Base-by-base conservation (phyloP, 345 rosid genomes). In the Leavenworthia alabamica region DNA sequence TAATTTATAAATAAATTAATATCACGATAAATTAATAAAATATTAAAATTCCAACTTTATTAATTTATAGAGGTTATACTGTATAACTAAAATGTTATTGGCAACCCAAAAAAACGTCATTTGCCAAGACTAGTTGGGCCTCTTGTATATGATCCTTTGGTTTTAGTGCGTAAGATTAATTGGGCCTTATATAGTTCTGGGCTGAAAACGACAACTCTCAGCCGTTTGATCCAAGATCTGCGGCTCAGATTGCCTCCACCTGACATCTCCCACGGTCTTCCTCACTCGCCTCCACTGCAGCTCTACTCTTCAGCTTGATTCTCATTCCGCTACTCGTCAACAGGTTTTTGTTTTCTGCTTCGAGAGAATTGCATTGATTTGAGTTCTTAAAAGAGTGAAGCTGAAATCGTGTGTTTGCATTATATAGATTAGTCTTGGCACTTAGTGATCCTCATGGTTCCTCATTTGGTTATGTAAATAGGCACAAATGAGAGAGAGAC, bases 261-360 rank as follows among this genome's bases (percentile, higher is more conserved):
- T 13, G 96, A 89, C 55, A 85, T 89, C 76, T 77, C 95, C 35
- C 86, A 83, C 75, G 95, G 97, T 36, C 88, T 89, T 27, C 98
- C 96, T 67, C 85, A 86, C 77, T 93, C 62, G 97, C 97, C 33
- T 93, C 95, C 67, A 83, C 80, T 61, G 96, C 91, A 2, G 97
- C 93, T 43, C 83, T 92, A 88, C 96, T 45, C 88, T 83, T 64
- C 98, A 92, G 79, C 74, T 92, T 66, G 90, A 86, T 70, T 80
- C 98, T 60, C 98, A 92, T 72, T 85, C 97, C 32, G 73, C 99
- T 65, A 93, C 97, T 42, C 87, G 89, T 62, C 86, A 93, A 73
- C 97, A 89, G 82, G 96, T 86, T 36, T 2, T 9, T 60, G 1
- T n/a, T n/a, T n/a, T 7, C 49, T 8, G 19, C 7, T 16, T 22